These are phyloP conservation scores for Calamus simplicifolius DNA, from an alignment of 176 grass and related monocot genomes.

Conservation along the genomic window DNA sequence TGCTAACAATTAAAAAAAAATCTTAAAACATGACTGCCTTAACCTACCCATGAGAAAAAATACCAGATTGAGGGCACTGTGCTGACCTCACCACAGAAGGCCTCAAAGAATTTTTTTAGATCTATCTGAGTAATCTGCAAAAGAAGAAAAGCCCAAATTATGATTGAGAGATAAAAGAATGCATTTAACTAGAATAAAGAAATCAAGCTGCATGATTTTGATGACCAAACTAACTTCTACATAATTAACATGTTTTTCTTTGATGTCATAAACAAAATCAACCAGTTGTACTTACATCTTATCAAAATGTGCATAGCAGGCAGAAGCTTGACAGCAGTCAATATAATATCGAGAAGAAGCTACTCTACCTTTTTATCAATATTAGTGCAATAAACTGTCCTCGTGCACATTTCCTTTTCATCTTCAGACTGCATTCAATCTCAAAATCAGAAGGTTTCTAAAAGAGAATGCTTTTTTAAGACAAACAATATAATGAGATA, in stretches of 20 bases:
- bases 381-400: slow-evolving; percentile 45
- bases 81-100: slow-evolving; percentile 29
- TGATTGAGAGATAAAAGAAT: no score
- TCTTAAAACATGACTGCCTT: no score
- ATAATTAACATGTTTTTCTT: no score
- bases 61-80: neutral
- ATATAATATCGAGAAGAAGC: neutral
- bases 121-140: slow-evolving; percentile 12
- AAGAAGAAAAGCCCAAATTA: neutral
- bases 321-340: neutral
- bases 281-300: neutral
- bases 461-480: neutral
- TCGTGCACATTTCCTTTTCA: slow-evolving; percentile 33
- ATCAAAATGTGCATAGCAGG: no score
- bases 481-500: neutral
- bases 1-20: neutral
- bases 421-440: slow-evolving; percentile 28
- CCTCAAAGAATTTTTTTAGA: slow-evolving; percentile 30
- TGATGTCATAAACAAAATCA: neutral
- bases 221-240: no score
- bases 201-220: no score
- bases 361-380: slow-evolving; percentile 30
- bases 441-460: neutral
- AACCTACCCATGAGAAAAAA: neutral
- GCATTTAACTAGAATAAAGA: no score